Evolutionary conservation across 768 basidiomycete species (phyloP), one percentile per base, ranked within the genome.

Genomic region (Pisolithus orientalis): DNA sequence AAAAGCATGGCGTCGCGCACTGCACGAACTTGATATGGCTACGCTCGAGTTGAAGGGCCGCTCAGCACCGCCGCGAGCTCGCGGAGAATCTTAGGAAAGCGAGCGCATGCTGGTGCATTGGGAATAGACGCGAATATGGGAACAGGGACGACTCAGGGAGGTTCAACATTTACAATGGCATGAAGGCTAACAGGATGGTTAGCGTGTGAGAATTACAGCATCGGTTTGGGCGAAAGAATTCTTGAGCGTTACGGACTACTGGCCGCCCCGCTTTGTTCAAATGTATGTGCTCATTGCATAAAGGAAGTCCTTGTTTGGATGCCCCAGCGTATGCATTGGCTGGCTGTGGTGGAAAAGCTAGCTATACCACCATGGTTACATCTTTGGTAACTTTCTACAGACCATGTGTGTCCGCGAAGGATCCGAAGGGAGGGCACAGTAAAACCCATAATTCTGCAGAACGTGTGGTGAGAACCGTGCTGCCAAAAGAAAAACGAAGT

Each of bases 351-450:
- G 14, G 11, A 34, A 10, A 32, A 10, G 31, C 31, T 32, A 32
- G 31, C 31, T 11, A 34, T 24, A 53, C 56, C 56, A 54, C 56
- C 57, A 55, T 57, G 47, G 59, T 53, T n/a, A 59, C 39, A 53
- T 53, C 62, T 77, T 74, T 50, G 79, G 80, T 57, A 87, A 67
- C n/a, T 76, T 84, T 60, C 70, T 83, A 68, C 85, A 88, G 58
- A 84, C 79, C 70, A 87, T 84, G 57, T 88, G 70, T 24, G 83
- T 84, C 64, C 73, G 76, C 50, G 70, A 64, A 6, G 84, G 86
- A 61, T 89, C 80, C 62, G 80, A 80, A 13, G 85, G 83, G 44
- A 85, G 65, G 2, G 81, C 76, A 62, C 84, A 87, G 65, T 79
- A 88, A 66, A 87, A 86, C 13, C 82, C 84, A 48, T 77, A 71